Conservation (phyloP, 1,284 basidiomycete species). For the Violaceomyces palustris region DNA sequence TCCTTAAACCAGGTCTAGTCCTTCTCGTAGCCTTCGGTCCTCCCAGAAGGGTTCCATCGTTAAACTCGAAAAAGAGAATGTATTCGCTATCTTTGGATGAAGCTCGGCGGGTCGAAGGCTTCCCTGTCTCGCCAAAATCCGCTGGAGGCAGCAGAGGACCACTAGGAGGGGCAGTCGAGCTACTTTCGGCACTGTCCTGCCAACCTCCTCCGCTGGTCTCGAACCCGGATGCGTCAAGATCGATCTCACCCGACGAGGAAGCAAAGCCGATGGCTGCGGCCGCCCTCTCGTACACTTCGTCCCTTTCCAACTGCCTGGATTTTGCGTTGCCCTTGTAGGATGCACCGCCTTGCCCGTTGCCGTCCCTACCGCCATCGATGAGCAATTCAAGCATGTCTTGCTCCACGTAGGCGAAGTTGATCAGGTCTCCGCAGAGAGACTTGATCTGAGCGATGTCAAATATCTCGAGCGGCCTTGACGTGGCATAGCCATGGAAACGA, state of each 20-base stretch:
- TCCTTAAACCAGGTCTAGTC: constrained; percentile 30
- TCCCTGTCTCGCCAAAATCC: background rate
- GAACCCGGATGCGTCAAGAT: constrained; percentile 21
- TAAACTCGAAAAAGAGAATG: constrained; percentile 54
- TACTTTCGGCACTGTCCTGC: constrained; percentile 17
- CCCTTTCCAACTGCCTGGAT: constrained; percentile 8
- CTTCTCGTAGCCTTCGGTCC: constrained; percentile 52
- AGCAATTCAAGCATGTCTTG: constrained; percentile 64
- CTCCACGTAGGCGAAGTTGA: constrained; percentile 78
- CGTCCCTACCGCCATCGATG: constrained; percentile 45
- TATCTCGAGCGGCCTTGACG: constrained; percentile 70
- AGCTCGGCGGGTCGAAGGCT: constrained; percentile 20
- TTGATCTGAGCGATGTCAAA: constrained; percentile 77
- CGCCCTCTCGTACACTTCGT: constrained; percentile 31
- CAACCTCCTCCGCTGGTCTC: constrained; percentile 22
- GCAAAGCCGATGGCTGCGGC: constrained; percentile 12
- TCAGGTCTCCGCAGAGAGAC: constrained; percentile 74
- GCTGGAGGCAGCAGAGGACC: constrained; percentile 8
- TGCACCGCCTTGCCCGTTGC: constrained; percentile 17
- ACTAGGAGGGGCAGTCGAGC: constrained; percentile 5
- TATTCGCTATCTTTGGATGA: constrained; percentile 26
- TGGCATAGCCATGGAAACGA: background rate
- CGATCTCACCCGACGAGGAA: constrained; percentile 7
- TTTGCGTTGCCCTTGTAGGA: constrained; percentile 8
- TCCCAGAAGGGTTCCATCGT: constrained; percentile 54